Evolutionary conservation across 352 stramenopile genomes (phyloP), one percentile per base, ranked within the genome.

Genomic region (Chrysophaeum taylorii): DNA sequence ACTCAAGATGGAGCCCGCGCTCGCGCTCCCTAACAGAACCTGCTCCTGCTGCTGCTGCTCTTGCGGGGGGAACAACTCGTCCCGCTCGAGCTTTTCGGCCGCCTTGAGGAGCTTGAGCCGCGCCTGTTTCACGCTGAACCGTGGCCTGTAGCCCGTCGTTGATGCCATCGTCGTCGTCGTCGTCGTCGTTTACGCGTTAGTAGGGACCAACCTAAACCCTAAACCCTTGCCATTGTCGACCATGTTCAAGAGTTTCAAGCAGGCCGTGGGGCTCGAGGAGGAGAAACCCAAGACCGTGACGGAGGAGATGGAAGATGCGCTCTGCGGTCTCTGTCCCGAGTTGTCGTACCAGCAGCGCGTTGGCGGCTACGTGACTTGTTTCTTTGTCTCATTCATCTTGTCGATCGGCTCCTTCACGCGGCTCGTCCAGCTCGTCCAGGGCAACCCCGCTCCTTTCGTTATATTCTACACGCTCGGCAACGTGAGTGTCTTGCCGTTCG

Each of bases 381-480:
- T 66, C 33, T 23, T 27, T 9, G 9, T 66, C 5, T 27, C 33
- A 1, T 48, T 66, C 27, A 9, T 66, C 2, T 23, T 66, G 5
- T 38, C 31, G 1, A 66, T 66, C 33, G 57, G 57, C 9, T 16
- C 57, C 1, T 45, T 42, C 2, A 35, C 27, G 18, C 57, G 57
- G 4, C 57, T 66, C 33, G n/a, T 29, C 2, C 33, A 42, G 2
- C 57, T 66, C 33, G 15, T 66, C 57, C 2, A 33, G 1, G 57
- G 57, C 16, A 45, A 66, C 18, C 57, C 57, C 33, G 27, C 31
- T 9, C 31, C 31, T 2, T 66, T 66, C 27, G 57, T 66, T 36
- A 23, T 66, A 18, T 45, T 45, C 33, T 66, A 45, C 57, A 66
- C 57, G 1, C 7, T 66, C 14, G 35, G 57, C 33, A 73, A 80